Base-by-base conservation (phyloP, 345 rosid species). In the Dipteronia dyeriana region DNA sequence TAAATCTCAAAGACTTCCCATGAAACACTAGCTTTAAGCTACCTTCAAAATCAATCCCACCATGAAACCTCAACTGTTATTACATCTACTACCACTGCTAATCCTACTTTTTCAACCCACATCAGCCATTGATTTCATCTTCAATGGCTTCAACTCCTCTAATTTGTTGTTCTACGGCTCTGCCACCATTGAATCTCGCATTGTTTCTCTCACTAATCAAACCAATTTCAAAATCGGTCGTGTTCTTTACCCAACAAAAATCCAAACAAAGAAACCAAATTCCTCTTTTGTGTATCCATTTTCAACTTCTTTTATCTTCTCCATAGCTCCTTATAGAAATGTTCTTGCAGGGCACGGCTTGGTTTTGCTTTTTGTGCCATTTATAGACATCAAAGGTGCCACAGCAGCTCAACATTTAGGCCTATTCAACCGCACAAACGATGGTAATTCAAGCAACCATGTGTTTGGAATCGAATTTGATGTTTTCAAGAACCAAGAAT, bases 221-320 rank as follows among this genome's bases (percentile, higher is more conserved):
- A 90, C 94, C 7, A 2, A 64, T 56, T 82, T 81, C 85, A 8
- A 79, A 14, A 77, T 90, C 62, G 96, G 97, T 41, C 92, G 95
- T 12, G 92, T 91, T 80, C 85, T 92, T 12, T 91, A 86, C 81
- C 84, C 78, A 17, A 75, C 82, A 16, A 91, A 83, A 67, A 88
- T 92, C 66, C 83, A 75, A 4, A 26, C 89, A 17, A 78, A 85
- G 34, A 20, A 53, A n/a, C 85, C 78, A 14, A 65, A 82, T 22
- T 83, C 91, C 9, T 81, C 86, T 12, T 53, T 63, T n/a, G 88
- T 86, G 0, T 69, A 74, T 22, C 89, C 91, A 0, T 89, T 92
- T 69, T 91, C 94, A 1, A 87, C 97, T 23, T 89, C 97, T 4
- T 92, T 92, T 75, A 86, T 89, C 78, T 92, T 94, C 78, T 85